These are phyloP conservation scores for Zelopaecilomyces penicillatus DNA, from an alignment of 2,329 filamentous ascomycete species.

Conservation along the genomic window DNA sequence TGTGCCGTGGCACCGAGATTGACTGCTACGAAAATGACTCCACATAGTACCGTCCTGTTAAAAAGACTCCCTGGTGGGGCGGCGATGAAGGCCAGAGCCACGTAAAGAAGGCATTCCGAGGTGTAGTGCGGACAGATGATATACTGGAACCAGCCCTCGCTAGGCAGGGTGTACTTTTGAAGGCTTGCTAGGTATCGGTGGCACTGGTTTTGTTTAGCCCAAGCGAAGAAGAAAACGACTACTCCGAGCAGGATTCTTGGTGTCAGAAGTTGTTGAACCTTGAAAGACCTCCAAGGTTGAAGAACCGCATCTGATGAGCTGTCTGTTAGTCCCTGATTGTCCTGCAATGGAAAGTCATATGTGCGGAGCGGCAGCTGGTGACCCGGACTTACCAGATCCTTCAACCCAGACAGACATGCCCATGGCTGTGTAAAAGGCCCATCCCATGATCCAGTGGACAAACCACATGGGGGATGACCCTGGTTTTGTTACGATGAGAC, in stretches of 20 bases:
- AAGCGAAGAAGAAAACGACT: constrained; percentile 60
- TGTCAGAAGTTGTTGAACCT: constrained; percentile 13
- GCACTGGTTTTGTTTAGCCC: constrained; percentile 64
- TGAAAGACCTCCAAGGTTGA: constrained; percentile 21
- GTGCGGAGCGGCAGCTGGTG: background rate
- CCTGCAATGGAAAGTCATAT: background rate
- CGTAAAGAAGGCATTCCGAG: constrained; percentile 77
- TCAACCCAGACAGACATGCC: constrained; percentile 79
- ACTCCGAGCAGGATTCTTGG: constrained; percentile 35
- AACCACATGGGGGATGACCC: constrained; percentile 71
- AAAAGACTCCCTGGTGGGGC: constrained; percentile 58
- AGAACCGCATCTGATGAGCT: constrained; percentile 22
- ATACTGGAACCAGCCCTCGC: constrained; percentile 60
- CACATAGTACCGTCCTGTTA: constrained; percentile 67
- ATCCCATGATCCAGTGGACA: constrained; percentile 71
- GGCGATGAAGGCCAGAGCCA: constrained; percentile 64
- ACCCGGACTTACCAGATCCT: constrained; percentile 51
- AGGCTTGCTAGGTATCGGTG: constrained; percentile 62
- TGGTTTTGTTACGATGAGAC: constrained; percentile 52
- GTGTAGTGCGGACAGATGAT: constrained; percentile 86
- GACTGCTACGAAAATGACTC: constrained; percentile 61
- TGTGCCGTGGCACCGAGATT: constrained; percentile 78
- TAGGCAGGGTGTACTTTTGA: constrained; percentile 75
- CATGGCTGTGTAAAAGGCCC: constrained; percentile 67
- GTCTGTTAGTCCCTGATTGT: background rate